Conservation (phyloP, 495 filamentous ascomycete species). For the Penicillium maclennaniae region DNA sequence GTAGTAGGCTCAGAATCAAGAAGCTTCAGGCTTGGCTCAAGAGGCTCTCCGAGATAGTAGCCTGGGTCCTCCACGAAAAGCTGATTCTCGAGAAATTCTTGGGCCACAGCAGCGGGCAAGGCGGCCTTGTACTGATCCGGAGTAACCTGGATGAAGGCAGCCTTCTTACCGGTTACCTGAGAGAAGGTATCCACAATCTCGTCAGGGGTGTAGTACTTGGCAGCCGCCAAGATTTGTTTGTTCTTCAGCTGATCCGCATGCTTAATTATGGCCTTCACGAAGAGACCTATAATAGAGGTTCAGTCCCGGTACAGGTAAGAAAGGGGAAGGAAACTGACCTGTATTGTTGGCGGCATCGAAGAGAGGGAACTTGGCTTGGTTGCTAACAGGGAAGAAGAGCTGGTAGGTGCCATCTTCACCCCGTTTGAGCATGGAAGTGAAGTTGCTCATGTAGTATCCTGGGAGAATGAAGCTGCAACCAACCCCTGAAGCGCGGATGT, state of each 20-base stretch:
- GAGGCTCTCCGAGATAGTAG: conserved; percentile 45
- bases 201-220: conserved; percentile 43
- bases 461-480: conserved; percentile 53
- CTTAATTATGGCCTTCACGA: conserved; percentile 46
- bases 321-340: conserved; percentile 27
- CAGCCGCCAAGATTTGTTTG: conserved; percentile 38
- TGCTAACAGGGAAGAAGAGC: conserved; percentile 13
- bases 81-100: conserved; percentile 53
- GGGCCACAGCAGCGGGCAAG: conserved; percentile 36
- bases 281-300: conserved; percentile 24
- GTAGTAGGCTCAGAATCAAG: conserved; percentile 11
- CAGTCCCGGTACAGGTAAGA: not conserved
- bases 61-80: conserved; percentile 45
- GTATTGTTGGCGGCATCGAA: conserved; percentile 51
- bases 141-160: conserved; percentile 39
- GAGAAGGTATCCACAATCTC: conserved; percentile 48
- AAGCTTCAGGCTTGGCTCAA: conserved; percentile 17
- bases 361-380: conserved; percentile 44
- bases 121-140: conserved; percentile 41
- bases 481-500: conserved; percentile 39
- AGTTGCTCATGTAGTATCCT: conserved; percentile 58
- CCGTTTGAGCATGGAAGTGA: conserved; percentile 19
- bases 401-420: conserved; percentile 15
- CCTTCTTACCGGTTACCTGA: conserved; percentile 45
- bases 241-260: conserved; percentile 19